Evolutionary conservation across 176 grass and related monocot species (phyloP), one percentile per base, ranked within the genome.

Genomic region (barley (Hordeum vulgare)): DNA sequence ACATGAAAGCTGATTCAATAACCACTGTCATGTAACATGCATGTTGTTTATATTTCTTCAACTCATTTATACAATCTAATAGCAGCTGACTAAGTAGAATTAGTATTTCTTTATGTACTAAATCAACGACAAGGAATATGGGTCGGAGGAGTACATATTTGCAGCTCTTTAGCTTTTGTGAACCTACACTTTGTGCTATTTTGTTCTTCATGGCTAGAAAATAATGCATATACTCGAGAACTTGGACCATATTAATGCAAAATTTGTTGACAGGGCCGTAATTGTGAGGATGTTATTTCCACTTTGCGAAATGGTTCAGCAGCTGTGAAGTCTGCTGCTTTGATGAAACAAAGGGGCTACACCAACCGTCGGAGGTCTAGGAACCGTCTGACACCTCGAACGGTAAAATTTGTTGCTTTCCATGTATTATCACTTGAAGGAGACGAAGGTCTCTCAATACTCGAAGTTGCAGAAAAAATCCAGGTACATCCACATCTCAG

Each of bases 361-460:
- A 90, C 90, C 36, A 84, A 90, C 84, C 71, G 85, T 17, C 82
- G 96, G 10, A 91, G 80, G 67, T 88, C 89, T 79, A 89, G 96
- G 17, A 93, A 98, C 75, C 87, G 96, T 27, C 81, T 98, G 26
- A 98, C 96, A 51, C 96, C 96, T 75, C 93, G 96, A 84, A 98
- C 96, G 6, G 96, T 98, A 60, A 98, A 98, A 57, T 98, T 98
- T 92, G 96, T 93, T 63, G 93, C 96, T 61, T 98, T 96, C 85
- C 87, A 98, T 96, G 93, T 98, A 28, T 85, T 98, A 65, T 95
- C 96, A 65, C 96, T 98, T 76, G 96, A 98, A 77, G 96, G 96
- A 60, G 89, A 89, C 44, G 81, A 79, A 78, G 96, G 96, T 84
- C 89, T 98, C 26, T 89, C 96, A 1, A 96, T 98, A 80, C 78